phyloP scores from a whole-genome alignment of 169 alveolate genomes.

The Cardiosporidium cionae region DNA sequence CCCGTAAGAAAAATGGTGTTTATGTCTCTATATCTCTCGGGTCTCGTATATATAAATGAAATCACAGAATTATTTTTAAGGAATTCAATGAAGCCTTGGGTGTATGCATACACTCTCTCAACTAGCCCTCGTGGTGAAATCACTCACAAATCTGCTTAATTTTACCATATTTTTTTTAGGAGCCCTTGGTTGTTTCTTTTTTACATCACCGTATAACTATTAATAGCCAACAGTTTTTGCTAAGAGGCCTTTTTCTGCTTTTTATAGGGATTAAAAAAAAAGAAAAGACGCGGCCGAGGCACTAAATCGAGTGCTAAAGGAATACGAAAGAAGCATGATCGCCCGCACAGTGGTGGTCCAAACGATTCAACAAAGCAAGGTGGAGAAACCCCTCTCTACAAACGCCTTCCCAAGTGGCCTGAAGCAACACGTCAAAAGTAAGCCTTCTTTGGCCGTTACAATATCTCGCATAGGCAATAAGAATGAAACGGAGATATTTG shows the following conservation, averaged over 20 bases:
- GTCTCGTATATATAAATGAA: not conserved
- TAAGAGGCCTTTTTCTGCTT: not conserved
- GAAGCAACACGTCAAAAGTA: conserved; percentile 54
- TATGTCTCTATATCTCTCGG: not conserved
- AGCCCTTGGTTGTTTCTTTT: not conserved
- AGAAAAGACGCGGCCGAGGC: conserved; percentile 57
- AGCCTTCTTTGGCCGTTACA: not conserved
- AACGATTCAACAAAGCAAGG: conserved; percentile 65
- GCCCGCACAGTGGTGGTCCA: conserved; percentile 54
- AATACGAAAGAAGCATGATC: conserved; percentile 48
- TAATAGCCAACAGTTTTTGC: not conserved
- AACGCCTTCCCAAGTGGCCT: conserved; percentile 65
- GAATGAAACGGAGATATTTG: not conserved
- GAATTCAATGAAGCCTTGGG: not conserved
- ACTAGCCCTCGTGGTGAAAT: not conserved
- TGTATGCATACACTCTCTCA: not conserved
- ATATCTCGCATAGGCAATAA: not conserved
- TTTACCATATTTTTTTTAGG: not conserved
- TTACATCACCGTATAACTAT: not conserved
- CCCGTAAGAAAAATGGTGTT: conserved; percentile 16
- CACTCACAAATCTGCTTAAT: not conserved
- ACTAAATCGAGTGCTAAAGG: conserved; percentile 65
- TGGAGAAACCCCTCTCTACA: conserved; percentile 62
- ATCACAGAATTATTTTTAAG: not conserved
- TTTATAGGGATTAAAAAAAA: conserved; percentile 32